phyloP scores from a whole-genome alignment of 2,329 filamentous ascomycete genomes.

The Bipolaris gigantea region DNA sequence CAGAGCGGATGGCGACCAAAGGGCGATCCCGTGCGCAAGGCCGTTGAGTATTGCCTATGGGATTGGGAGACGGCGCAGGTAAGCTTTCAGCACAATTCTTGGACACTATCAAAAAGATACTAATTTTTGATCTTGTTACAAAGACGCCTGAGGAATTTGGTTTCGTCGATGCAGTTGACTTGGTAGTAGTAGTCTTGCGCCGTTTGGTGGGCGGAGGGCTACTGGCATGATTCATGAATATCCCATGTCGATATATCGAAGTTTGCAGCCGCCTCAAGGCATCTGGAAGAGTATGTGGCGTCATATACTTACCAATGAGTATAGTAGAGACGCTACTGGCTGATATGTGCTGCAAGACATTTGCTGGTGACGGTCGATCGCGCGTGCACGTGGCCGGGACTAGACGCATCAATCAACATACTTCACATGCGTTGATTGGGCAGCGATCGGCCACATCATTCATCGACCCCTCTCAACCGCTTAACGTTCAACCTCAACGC shows the following conservation, averaged over 20 bases:
- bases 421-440: slow-evolving; percentile 15
- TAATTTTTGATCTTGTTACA: neutral
- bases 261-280: neutral
- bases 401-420: slow-evolving; percentile 3
- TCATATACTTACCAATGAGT: neutral
- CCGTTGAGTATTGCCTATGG: slow-evolving; percentile 63
- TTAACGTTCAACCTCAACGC: neutral
- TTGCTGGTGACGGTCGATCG: neutral
- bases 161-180: neutral
- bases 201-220: slow-evolving; percentile 32
- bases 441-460: slow-evolving; percentile 22
- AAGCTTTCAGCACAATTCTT: neutral
- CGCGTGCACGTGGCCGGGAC: slow-evolving; percentile 8
- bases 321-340: neutral
- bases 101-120: rapidly evolving
- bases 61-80: slow-evolving; percentile 60
- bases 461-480: slow-evolving; percentile 26
- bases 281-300: slow-evolving; percentile 1
- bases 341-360: neutral
- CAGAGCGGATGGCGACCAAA: slow-evolving; percentile 65
- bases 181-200: slow-evolving; percentile 14
- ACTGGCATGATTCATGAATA: slow-evolving; percentile 25
- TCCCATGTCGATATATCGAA: neutral
- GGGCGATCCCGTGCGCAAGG: slow-evolving; percentile 58
- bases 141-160: slow-evolving; percentile 59